Evolutionary conservation across 495 filamentous ascomycete species (phyloP).

Genomic region (Saxophila tyrrhenica): DNA sequence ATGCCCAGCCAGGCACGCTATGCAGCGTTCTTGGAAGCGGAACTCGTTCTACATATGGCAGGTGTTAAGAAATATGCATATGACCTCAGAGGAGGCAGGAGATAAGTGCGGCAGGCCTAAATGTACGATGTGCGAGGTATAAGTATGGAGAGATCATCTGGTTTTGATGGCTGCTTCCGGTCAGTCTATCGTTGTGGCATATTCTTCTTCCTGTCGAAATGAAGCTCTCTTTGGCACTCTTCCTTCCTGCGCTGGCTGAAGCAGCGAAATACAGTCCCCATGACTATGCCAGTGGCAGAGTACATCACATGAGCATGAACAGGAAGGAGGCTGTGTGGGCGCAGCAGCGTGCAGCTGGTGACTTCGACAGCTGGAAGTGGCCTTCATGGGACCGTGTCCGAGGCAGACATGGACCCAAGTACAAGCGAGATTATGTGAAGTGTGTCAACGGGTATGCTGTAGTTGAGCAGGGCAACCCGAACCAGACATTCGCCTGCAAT

Average conservation of each 20-base stretch:
- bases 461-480: background rate
- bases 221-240: background rate
- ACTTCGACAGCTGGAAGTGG: background rate
- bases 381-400: background rate
- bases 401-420: background rate
- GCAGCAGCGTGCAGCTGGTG: background rate
- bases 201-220: background rate
- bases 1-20: no score
- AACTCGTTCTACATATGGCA: background rate
- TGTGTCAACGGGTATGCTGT: background rate
- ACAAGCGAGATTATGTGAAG: background rate
- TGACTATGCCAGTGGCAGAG: background rate
- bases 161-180: no score
- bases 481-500: slow-evolving; percentile 6
- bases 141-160: no score
- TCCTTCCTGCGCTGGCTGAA: background rate
- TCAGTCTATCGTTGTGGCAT: background rate
- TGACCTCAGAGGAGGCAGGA: background rate
- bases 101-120: background rate
- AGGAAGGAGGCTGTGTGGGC: background rate
- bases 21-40: background rate
- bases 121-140: background rate
- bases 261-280: background rate
- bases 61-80: background rate
- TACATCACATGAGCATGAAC: background rate